Percentiles rank a stretch among this genome's conserved stretches.
phyloP scores from a whole-genome alignment of 164 flowering plant genomes.

The Macadamia tetraphylla region DNA sequence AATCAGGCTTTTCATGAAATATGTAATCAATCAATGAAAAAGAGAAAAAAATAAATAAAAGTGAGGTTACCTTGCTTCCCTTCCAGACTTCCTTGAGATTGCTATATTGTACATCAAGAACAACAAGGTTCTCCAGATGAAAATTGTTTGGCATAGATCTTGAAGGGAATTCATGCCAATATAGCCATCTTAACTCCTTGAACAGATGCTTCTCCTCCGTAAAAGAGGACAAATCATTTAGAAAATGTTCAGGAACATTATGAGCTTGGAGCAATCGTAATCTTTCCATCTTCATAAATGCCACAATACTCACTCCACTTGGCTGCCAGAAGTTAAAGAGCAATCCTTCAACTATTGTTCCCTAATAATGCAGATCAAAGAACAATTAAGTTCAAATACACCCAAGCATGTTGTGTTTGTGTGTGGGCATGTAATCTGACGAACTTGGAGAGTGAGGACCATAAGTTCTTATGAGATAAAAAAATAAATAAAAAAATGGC shows the following conservation, averaged over 20 bases:
- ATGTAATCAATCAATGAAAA: too few relatives aligned
- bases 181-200: conserved; percentile 9
- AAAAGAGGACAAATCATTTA: too few relatives aligned
- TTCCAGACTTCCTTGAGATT: conserved; percentile 3
- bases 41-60: neutral
- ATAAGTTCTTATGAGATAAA: too few relatives aligned
- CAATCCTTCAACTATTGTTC: conserved; percentile 5
- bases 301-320: neutral
- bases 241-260: neutral
- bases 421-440: too few relatives aligned
- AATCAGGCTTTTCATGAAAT: neutral
- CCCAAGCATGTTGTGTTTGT: neutral
- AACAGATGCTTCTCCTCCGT: neutral
- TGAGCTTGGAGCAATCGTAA: conserved; percentile 15
- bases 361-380: neutral
- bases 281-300: conserved; percentile 13
- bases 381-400: too few relatives aligned
- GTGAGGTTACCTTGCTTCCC: neutral
- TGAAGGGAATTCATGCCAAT: conserved; percentile 16
- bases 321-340: neutral
- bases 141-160: conserved; percentile 11
- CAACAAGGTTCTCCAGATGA: conserved; percentile 10
- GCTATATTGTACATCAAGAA: conserved; percentile 13
- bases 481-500: too few relatives aligned
- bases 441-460: too few relatives aligned